phyloP scores from a whole-genome alignment of 305 asterid species.

The Fraxinus greggii region DNA sequence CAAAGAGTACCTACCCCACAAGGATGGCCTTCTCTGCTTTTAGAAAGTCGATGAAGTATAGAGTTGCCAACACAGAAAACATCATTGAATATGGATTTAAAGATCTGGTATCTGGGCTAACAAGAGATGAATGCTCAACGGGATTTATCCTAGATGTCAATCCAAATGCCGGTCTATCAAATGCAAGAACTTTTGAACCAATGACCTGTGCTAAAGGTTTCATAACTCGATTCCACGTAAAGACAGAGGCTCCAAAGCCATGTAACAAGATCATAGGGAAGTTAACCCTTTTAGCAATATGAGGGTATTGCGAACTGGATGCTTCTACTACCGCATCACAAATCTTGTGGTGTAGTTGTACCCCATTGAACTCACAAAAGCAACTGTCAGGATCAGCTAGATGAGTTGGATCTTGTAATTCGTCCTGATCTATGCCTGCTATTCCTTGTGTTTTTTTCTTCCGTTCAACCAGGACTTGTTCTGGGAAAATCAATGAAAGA shows the following conservation, averaged over 20 bases:
- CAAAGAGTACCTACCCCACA: slow-evolving; percentile 63
- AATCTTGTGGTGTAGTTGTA: slow-evolving; percentile 83
- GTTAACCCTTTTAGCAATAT: slow-evolving; percentile 29
- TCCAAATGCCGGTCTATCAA: slow-evolving; percentile 97
- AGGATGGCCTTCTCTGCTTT: slow-evolving; percentile 75
- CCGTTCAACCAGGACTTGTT: slow-evolving; percentile 42
- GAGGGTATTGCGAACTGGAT: slow-evolving; percentile 29
- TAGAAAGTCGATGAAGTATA: slow-evolving; percentile 72
- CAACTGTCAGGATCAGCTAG: slow-evolving; percentile 85
- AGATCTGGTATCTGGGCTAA: slow-evolving; percentile 44
- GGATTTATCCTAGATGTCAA: slow-evolving; percentile 69
- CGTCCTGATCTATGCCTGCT: slow-evolving; percentile 72
- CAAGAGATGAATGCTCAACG: slow-evolving; percentile 28
- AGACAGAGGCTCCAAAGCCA: slow-evolving; percentile 94
- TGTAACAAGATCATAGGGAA: slow-evolving; percentile 85
- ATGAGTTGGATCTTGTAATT: slow-evolving; percentile 60
- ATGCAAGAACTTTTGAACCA: slow-evolving; percentile 79
- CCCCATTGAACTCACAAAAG: slow-evolving; percentile 85
- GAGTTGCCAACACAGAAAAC: slow-evolving; percentile 73
- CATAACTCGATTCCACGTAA: slow-evolving; percentile 81
- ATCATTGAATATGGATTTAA: slow-evolving; percentile 74
- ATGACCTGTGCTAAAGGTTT: slow-evolving; percentile 54
- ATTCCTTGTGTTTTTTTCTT: slow-evolving; percentile 38
- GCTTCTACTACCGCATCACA: slow-evolving; percentile 46
- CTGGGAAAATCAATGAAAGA: slow-evolving; percentile 34